Base-by-base conservation (phyloP, 2,329 filamentous ascomycete genomes). In the Xylaria sp. region DNA sequence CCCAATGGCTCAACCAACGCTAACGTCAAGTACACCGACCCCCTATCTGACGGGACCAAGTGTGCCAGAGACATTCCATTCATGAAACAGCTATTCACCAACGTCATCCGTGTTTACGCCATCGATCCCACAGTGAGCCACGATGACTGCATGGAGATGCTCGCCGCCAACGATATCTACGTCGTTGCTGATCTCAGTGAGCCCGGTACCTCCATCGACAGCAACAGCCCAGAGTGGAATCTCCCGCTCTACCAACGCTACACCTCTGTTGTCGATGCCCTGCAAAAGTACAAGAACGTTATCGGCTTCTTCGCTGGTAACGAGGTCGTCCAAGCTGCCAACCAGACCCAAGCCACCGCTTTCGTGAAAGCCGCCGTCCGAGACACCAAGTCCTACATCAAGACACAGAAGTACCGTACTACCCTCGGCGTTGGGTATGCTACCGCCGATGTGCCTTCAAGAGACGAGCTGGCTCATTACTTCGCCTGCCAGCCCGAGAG, bases 261-360 rank as follows among this genome's bases (percentile, higher is more conserved):
- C 86, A 92, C 90, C 66, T 83, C 83, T 38, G 96, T 99, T 69
- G 84, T 99, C 68, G 94, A 98, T 79, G 86, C 88, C 71, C 85
- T 99, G 77, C 85, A 87, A 75, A 86, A 92, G 79, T 98, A 97
- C 87, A 87, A 88, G 81, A 99, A 99, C 83, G 90, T 93, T 60
- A 90, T 99, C 72, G 96, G 96, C 77, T 99, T 98, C 90, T 98
- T 99, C 81, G 95, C 94, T 74, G 96, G 96, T 80, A 99, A 99
- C 83, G 96, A 99, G 84, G 96, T 99, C 71, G 91, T 93, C 76
- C 97, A 97, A 86, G 88, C 90, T 77, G 86, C 86, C 74, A 94
- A 91, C 87, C 97, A 97, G 88, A 98, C 95, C 59, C 84, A 88
- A 70, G 93, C 95, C 59, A 96, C 93, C 71, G 94, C 95, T 74